A percentile compares a stretch with the other conserved stretches of the same genome.
These are phyloP conservation scores for Xylariaceae sp. DNA, from an alignment of 2,329 filamentous ascomycete genomes.

Conservation along the genomic window DNA sequence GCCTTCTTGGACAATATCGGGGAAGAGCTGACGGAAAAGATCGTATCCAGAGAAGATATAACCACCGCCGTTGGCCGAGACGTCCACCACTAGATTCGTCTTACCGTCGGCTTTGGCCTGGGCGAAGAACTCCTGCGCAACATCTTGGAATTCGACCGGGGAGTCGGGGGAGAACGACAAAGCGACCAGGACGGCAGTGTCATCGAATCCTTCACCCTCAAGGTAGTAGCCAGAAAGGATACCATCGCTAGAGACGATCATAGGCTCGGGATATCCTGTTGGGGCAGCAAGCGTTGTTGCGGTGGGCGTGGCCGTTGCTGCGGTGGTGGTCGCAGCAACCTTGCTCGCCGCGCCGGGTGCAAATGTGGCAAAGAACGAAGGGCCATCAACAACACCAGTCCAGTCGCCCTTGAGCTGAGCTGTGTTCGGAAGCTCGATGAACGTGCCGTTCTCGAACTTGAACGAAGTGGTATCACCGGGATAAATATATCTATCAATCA, in stretches of 20 bases:
- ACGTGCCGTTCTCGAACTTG: conserved; percentile 39
- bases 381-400: conserved; percentile 31
- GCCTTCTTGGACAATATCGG: conserved; percentile 41
- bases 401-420: conserved; percentile 36
- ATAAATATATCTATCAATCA: conserved; percentile 33
- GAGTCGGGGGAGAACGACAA: conserved; percentile 29
- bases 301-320: conserved; percentile 13
- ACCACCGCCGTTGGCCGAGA: conserved; percentile 55
- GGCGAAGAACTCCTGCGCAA: conserved; percentile 33
- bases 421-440: conserved; percentile 31
- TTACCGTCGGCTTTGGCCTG: conserved; percentile 44
- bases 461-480: conserved; percentile 39
- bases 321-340: neutral
- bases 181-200: conserved; percentile 31
- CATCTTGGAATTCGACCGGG: conserved; percentile 31
- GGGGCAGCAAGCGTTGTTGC: neutral
- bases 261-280: conserved; percentile 29
- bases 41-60: conserved; percentile 54
- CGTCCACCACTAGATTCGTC: conserved; percentile 55
- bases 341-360: conserved; percentile 19
- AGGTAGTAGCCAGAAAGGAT: conserved; percentile 34
- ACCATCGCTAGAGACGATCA: conserved; percentile 30
- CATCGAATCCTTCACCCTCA: conserved; percentile 30
- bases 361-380: conserved; percentile 30
- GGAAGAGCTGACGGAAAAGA: conserved; percentile 55